Base-by-base conservation (phyloP, 345 rosid genomes). In the Microthlaspi erraticum region DNA sequence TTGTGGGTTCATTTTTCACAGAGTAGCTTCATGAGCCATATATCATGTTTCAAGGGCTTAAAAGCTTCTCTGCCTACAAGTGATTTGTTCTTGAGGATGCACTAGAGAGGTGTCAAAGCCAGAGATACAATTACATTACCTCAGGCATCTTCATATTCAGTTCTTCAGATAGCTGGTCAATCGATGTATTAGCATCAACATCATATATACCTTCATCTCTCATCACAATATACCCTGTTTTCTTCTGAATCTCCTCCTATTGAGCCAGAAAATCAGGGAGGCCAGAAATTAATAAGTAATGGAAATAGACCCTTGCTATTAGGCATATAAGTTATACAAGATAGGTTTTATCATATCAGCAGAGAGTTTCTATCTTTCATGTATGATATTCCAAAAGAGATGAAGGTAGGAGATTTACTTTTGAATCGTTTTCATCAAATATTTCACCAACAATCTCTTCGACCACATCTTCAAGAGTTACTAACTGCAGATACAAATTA, bases 371-470 rank as follows among this genome's bases (percentile, higher is more conserved):
- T 26, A 26, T 26, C 29, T 26, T 26, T 3, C 29, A 26, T 41
- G 29, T 16, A 10, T 43, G 58, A 44, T 61, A 45, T 18, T 52
- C 36, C 18, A 17, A 7, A 62, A 44, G 43, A 75, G 10, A 0
- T 69, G 66, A 76, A 31, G 55, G 60, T 13, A 66, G 38, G 73
- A 26, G 1, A 64, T 68, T 82, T 83, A 90, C 98, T 73, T 92
- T 95, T 55, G 99, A 95, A 81, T 95, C 98, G 75, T 87, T 95
- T 85, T 92, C 98, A 55, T 95, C 98, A 61, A 95, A 95, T 64
- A 95, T 95, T 82, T 92, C 98, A 64, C 98, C 98, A 70, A 92
- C 99, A 73, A 95, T 92, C 85, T 95, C 99, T 79, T 95, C 98
- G 52, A 88, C 98, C 60, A 90, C 97, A 46, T 92, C 99, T 86